These are phyloP conservation scores for Helianthus tuberosus DNA, from an alignment of 129 eudicot species.

Conservation along the genomic window DNA sequence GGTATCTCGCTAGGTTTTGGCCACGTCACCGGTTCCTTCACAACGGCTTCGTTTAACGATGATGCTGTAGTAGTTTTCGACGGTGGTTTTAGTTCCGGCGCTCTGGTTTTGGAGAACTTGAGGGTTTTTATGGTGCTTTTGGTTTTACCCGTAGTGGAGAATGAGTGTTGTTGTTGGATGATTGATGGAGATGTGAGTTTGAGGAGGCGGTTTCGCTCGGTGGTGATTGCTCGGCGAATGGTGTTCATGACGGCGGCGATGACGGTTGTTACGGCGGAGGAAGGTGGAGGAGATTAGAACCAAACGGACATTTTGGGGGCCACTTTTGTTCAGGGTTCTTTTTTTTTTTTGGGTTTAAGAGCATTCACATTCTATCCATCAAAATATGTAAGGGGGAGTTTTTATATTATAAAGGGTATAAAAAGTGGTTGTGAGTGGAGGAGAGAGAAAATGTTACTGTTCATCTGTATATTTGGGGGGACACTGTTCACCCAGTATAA, in stretches of 20 bases:
- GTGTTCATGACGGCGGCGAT: constrained; percentile 39
- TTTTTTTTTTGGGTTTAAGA: constrained; percentile 7
- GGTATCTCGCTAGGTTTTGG: constrained; percentile 71
- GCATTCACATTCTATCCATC: too few species aligned
- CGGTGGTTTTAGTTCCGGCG: constrained; percentile 1
- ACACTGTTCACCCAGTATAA: too few species aligned
- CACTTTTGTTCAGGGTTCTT: too few species aligned
- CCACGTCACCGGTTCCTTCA: constrained; percentile 50
- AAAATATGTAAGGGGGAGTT: too few species aligned
- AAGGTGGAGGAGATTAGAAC: neutral
- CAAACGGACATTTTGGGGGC: too few species aligned
- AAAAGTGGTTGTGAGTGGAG: too few species aligned
- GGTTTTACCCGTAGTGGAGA: constrained; percentile 9
- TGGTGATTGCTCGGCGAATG: constrained; percentile 40
- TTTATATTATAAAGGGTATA: too few species aligned
- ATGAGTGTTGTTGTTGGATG: constrained; percentile 15
- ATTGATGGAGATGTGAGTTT: constrained; percentile 25
- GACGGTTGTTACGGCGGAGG: neutral
- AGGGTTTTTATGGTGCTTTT: constrained; percentile 13
- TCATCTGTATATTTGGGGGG: too few species aligned
- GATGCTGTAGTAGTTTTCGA: neutral
- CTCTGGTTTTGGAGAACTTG: constrained; percentile 23
- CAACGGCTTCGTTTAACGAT: constrained; percentile 19
- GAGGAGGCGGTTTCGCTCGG: constrained; percentile 33
- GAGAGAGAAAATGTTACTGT: too few species aligned